These are phyloP conservation scores for Fusarium staphyleae DNA, from an alignment of 2,329 filamentous ascomycete species.

Conservation along the genomic window DNA sequence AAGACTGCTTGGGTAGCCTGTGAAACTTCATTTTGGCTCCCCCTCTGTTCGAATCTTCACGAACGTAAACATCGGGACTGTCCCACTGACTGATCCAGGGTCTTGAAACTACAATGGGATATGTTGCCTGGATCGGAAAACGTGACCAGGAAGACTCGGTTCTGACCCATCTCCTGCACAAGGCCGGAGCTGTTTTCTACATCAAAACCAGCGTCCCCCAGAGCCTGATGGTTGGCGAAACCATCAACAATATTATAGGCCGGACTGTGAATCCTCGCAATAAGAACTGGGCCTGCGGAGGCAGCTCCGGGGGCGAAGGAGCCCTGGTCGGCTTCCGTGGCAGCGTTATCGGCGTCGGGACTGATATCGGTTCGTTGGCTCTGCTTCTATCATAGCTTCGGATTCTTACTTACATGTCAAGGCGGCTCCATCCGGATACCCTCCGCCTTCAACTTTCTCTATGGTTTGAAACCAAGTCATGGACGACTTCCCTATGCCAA, in stretches of 20 bases:
- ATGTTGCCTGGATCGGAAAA: constrained; percentile 44
- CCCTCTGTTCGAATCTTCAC: too few relatives aligned
- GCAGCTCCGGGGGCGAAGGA: constrained; percentile 50
- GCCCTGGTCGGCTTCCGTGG: constrained; percentile 46
- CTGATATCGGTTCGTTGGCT: constrained; percentile 43
- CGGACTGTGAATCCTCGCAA: constrained; percentile 47
- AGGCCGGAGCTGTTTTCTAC: constrained; percentile 40
- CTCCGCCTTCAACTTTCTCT: constrained; percentile 43
- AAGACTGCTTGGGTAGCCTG: too few relatives aligned
- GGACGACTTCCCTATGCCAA: constrained; percentile 43
- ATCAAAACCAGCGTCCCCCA: constrained; percentile 38
- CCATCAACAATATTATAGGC: constrained; percentile 46
- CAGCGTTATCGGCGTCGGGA: constrained; percentile 46
- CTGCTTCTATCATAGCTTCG: not conserved
- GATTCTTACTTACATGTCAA: constrained; percentile 42
- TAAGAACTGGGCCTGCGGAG: constrained; percentile 44
- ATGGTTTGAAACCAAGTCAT: constrained; percentile 39
- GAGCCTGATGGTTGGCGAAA: constrained; percentile 31
- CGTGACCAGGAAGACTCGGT: constrained; percentile 42
- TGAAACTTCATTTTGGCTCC: too few relatives aligned
- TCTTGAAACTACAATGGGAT: constrained; percentile 55
- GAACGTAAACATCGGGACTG: too few relatives aligned
- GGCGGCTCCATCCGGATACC: constrained; percentile 45
- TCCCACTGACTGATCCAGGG: constrained; percentile 37
- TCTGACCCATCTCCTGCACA: constrained; percentile 42